These are phyloP conservation scores for Irpex sp. DNA, from an alignment of 1,284 basidiomycete genomes.

Conservation along the genomic window DNA sequence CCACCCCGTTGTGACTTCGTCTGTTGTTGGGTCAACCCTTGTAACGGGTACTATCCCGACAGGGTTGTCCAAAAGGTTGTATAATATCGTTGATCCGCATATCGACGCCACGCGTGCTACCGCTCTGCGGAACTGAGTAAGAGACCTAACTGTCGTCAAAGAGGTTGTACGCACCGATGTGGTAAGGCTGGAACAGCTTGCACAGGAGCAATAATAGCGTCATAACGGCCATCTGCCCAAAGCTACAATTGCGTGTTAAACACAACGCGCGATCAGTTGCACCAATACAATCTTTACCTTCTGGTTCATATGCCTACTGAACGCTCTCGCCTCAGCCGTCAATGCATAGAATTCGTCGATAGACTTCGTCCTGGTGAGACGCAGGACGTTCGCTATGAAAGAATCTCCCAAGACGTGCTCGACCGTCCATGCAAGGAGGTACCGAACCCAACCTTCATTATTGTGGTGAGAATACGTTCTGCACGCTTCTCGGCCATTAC, in stretches of 20 bases:
- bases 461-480: neutral
- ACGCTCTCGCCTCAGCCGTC: conserved; percentile 49
- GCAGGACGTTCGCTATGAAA: conserved; percentile 46
- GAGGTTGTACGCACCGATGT: conserved; percentile 48
- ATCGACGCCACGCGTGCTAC: conserved; percentile 18
- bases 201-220: conserved; percentile 75
- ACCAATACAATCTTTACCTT: conserved; percentile 37
- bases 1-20: conserved; percentile 63
- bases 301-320: conserved; percentile 49
- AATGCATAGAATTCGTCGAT: conserved; percentile 54
- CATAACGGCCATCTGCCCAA: conserved; percentile 68
- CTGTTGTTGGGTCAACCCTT: conserved; percentile 62
- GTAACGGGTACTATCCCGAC: conserved; percentile 81
- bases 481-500: neutral
- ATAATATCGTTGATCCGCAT: conserved; percentile 35
- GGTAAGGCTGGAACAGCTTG: conserved; percentile 71
- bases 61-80: conserved; percentile 78
- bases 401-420: conserved; percentile 51
- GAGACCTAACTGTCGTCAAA: neutral
- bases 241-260: conserved; percentile 37
- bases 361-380: conserved; percentile 45
- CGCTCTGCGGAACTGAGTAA: conserved; percentile 8
- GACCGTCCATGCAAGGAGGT: conserved; percentile 44
- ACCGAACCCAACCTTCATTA: conserved; percentile 48
- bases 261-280: neutral